Evolutionary conservation across 768 basidiomycete genomes (phyloP), one percentile per base, ranked within the genome.

Genomic region (Infundibulicybe gibba): DNA sequence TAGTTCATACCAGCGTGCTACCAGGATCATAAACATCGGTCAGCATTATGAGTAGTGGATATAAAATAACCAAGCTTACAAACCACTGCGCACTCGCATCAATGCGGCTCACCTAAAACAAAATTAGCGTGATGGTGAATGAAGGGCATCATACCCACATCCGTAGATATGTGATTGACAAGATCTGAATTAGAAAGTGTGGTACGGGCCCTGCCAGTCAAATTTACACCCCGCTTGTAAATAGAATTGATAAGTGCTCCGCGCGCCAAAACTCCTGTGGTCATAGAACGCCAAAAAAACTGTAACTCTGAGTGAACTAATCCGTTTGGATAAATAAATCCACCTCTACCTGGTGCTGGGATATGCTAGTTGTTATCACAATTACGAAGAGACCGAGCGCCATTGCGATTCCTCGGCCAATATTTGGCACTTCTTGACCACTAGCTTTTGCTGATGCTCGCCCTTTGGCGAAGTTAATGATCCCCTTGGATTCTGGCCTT

Each of bases 221-320:
- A 68, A 31, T 68, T 66, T 32, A 90, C 73, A 3, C 80, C 79
- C 41, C 86, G 80, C 52, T 83, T 79, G 65, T 88, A 91, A 16
- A 90, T 76, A 0, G 80, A 79, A 35, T 76, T 75, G 42, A 86
- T 87, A 20, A 91, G 69, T 10, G 85, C 79, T 0, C 78, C 77
- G 47, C 87, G 74, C 0, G 77, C 75, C 19, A 87, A 66, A 3
- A 85, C 75, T 19, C 89, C 87, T 0, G 80, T 77, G 19, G 70
- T 64, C 79, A 85, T 85, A 4, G 81, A 80, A 37, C 80, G 71
- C 74, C 81, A 83, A 69, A 89, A 87, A 65, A 84, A 88, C 75
- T 82, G 48, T 19, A 45, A 25, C 10, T 13, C 10, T 50, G 30
- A 10, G 45, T 48, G 47, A 47, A 43, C 45, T 32, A 17, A 31